Evolutionary conservation across 2,329 filamentous ascomycete species (phyloP).

Genomic region (Xylariaceae sp.): DNA sequence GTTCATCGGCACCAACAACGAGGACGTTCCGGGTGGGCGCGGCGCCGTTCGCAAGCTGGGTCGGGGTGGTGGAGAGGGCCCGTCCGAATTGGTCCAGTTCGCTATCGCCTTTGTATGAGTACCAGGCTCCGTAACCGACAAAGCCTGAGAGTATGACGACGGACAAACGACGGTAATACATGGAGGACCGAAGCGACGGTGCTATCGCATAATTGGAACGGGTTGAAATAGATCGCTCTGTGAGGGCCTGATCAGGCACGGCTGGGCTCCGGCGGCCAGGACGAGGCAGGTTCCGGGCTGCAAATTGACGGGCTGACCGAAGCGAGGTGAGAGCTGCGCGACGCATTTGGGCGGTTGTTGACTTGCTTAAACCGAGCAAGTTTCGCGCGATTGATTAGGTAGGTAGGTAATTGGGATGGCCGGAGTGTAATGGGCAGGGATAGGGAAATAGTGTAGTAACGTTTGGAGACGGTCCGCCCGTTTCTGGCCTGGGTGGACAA

Average conservation of each 20-base stretch:
- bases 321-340: conserved; percentile 63
- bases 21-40: conserved; percentile 62
- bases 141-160: conserved; percentile 64
- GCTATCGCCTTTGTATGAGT: conserved; percentile 54
- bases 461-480: conserved; percentile 12
- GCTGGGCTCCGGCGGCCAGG: conserved; percentile 41
- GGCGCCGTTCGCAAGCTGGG: conserved; percentile 34
- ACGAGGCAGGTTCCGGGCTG: conserved; percentile 55
- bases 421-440: conserved; percentile 14
- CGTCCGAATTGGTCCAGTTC: conserved; percentile 35
- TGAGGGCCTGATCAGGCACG: conserved; percentile 27
- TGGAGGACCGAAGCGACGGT: conserved; percentile 59
- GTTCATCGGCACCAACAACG: conserved; percentile 82
- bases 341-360: conserved; percentile 52
- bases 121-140: conserved; percentile 73
- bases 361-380: conserved; percentile 18
- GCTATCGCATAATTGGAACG: conserved; percentile 36
- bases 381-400: conserved; percentile 8
- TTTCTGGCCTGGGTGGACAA: not conserved
- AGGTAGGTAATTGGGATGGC: conserved; percentile 8
- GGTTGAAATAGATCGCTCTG: conserved; percentile 38
- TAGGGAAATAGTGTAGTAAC: conserved; percentile 9
- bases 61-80: conserved; percentile 38
- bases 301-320: conserved; percentile 61
- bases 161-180: conserved; percentile 67